Evolutionary conservation across 495 filamentous ascomycete genomes (phyloP).

Genomic region (Lasiosphaeria miniovina): DNA sequence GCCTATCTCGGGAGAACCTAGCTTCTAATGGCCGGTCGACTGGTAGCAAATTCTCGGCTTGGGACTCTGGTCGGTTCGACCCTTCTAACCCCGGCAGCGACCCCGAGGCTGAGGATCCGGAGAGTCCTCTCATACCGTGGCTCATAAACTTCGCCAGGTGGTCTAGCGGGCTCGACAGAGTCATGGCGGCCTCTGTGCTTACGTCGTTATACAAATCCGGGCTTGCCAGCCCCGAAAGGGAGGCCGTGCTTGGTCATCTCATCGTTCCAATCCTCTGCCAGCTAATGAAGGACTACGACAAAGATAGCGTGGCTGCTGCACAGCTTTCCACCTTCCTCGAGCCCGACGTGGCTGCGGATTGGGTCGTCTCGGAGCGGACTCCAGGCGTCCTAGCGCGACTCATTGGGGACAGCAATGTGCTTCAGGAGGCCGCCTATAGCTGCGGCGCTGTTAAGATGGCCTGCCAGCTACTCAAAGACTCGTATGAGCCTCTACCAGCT

Average conservation of each 20-base stretch:
- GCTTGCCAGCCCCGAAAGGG: constrained; percentile 58
- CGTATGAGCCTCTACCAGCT: constrained; percentile 48
- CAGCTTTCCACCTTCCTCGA: constrained; percentile 32
- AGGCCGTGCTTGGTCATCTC: constrained; percentile 60
- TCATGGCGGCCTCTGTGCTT: constrained; percentile 78
- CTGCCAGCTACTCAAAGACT: constrained; percentile 71
- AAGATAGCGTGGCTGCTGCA: constrained; percentile 24
- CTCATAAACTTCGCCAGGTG: constrained; percentile 68
- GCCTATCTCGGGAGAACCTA: constrained; percentile 40
- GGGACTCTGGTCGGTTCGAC: constrained; percentile 28
- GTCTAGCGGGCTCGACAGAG: constrained; percentile 58
- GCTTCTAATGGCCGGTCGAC: constrained; percentile 24
- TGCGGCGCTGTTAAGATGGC: constrained; percentile 69
- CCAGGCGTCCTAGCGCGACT: constrained; percentile 73
- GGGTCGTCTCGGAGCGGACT: constrained; percentile 63
- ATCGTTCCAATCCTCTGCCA: constrained; percentile 70
- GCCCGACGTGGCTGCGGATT: constrained; percentile 36
- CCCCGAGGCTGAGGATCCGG: constrained; percentile 56
- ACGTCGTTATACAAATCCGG: constrained; percentile 71
- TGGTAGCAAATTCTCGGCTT: constrained; percentile 28
- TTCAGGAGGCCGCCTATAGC: constrained; percentile 82
- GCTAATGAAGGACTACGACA: constrained; percentile 61
- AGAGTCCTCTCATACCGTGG: constrained; percentile 80
- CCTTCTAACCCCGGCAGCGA: constrained; percentile 24
- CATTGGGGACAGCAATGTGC: constrained; percentile 66